A percentile compares a stretch with the other conserved stretches of the same genome.
phyloP scores from a whole-genome alignment of 257 asterid species.

The Capsicum baccatum region DNA sequence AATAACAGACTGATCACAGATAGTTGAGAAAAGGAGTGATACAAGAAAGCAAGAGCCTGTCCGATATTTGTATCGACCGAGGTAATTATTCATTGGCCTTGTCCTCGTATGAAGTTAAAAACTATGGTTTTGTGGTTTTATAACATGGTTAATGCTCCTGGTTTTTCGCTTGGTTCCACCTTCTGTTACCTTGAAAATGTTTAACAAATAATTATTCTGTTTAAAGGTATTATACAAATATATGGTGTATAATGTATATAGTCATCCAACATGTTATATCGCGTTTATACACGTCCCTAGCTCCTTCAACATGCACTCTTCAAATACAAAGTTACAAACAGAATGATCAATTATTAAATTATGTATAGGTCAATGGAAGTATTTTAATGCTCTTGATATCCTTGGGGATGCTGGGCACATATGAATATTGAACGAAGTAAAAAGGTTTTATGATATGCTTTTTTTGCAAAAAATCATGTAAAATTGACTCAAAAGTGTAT shows the following conservation, averaged over 20 bases:
- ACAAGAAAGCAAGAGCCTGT: constrained; percentile 74
- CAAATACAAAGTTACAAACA: neutral
- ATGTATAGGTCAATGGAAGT: neutral
- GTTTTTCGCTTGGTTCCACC: constrained; percentile 46
- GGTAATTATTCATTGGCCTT: constrained; percentile 52
- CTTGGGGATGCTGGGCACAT: constrained; percentile 2
- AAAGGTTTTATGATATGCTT: neutral
- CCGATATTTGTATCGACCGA: constrained; percentile 54
- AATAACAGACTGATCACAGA: neutral
- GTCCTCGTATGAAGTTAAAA: constrained; percentile 45
- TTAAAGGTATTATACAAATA: constrained; percentile 22
- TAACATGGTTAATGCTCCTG: constrained; percentile 45
- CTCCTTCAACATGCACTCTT: constrained; percentile 29
- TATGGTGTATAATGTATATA: constrained; percentile 28
- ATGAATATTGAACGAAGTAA: neutral
- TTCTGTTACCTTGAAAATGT: constrained; percentile 36
- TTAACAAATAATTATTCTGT: constrained; percentile 31
- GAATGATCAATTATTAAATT: constrained; percentile 30
- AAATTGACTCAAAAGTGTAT: no score
- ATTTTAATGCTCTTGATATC: neutral
- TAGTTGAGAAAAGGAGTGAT: constrained; percentile 43
- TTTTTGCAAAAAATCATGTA: no score
- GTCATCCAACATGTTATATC: constrained; percentile 32
- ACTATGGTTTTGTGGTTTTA: constrained; percentile 32
- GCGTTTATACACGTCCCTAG: constrained; percentile 27